Evolutionary conservation across 192 early-diverging fungal genomes (phyloP), one percentile per base, ranked within the genome.

Genomic region (Martensiomyces pterosporus): DNA sequence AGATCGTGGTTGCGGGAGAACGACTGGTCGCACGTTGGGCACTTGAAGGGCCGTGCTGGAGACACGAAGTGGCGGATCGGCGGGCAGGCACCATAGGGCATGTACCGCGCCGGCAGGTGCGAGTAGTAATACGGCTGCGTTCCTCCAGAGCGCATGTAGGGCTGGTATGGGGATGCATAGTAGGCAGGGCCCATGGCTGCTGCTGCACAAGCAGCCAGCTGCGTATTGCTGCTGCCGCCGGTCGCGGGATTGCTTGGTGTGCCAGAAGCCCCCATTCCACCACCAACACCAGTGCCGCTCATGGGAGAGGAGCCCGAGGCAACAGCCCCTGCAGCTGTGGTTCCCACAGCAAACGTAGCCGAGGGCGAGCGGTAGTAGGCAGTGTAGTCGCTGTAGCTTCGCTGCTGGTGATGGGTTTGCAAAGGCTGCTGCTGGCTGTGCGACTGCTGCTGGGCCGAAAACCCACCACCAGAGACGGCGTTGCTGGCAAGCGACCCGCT

Each of bases 1-100:
- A 85, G 60, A 55, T 89, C 86, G 45, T 86, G 85, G 54, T 86
- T 82, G 38, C 86, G 78, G 24, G 79, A 84, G 55, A 89, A 89
- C 14, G 68, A 68, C 45, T 75, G 66, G 44, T 75, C 68, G 52
- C 76, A 73, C 2, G 63, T 75, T 38, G 72, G 57, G 55, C 76
- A 79, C 47, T 79, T 79, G 64, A 75, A 79, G 9, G 76, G 76
- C 39, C 72, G 57, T 8, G 76, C 63, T 2, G 76, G 76, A 0
- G 72, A 75, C 15, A 75, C 72, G 44, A 75, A 75, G 32, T 75
- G 72, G 16, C 72, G 48, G 19, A 75, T 63, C 12, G 66, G 66
- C 42, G 72, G 72, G 18, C 65, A 75, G 16, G 72, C 56, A 12
- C 49, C 61, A 21, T 75, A 75, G 0, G 72, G 72, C 8, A 75